phyloP scores from a whole-genome alignment of 192 early-diverging fungal genomes.

The Coemansia sp. region DNA sequence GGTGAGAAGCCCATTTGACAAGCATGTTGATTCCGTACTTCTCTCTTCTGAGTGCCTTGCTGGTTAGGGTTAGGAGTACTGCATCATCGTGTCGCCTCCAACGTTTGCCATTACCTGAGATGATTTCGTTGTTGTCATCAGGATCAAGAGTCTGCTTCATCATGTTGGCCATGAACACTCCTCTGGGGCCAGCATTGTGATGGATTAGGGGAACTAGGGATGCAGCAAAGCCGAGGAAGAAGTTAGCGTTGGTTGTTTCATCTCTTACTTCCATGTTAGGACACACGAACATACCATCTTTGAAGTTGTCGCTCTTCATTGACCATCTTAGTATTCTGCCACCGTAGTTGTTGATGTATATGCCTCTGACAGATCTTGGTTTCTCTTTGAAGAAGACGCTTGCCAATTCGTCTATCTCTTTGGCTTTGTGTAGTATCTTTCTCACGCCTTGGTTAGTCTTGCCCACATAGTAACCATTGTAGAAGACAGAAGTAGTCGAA shows the following conservation, averaged over 20 bases:
- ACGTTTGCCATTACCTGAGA: background rate
- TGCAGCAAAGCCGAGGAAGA: constrained; percentile 6
- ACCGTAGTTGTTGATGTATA: background rate
- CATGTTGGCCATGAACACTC: constrained; percentile 9
- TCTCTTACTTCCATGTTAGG: background rate
- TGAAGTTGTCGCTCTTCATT: background rate
- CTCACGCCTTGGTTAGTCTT: background rate
- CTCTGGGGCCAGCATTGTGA: background rate
- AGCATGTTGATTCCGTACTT: background rate
- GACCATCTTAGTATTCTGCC: background rate
- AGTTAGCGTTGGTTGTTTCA: background rate
- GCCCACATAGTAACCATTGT: background rate
- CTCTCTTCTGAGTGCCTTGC: background rate
- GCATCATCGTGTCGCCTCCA: background rate
- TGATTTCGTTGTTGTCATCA: background rate
- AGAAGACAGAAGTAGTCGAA: background rate
- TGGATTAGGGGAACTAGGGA: background rate
- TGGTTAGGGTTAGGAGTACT: background rate
- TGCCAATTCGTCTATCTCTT: background rate
- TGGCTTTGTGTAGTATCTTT: background rate
- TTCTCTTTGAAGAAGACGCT: background rate
- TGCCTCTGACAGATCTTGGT: background rate
- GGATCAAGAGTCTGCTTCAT: constrained; percentile 12
- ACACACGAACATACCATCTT: background rate
- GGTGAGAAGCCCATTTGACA: background rate